A percentile compares a stretch with the other conserved stretches of the same genome.
Conservation (phyloP, 345 rosid genomes). For the Brassica nigra region DNA sequence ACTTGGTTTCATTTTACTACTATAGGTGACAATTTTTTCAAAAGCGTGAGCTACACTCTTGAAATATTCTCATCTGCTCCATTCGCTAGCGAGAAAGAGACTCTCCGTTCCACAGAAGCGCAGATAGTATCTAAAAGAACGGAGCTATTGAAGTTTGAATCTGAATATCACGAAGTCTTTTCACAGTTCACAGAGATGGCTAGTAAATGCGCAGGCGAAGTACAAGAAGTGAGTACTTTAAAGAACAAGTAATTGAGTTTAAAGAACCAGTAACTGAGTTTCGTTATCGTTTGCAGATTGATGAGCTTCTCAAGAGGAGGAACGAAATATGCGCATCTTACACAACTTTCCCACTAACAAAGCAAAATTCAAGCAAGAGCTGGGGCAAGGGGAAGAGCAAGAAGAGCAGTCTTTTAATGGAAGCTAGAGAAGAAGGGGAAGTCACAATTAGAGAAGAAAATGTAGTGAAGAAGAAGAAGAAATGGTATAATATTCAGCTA, state of each 20-base stretch:
- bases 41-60: slow-evolving; percentile 80
- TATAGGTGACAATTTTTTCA: slow-evolving; percentile 90
- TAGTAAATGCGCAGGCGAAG: slow-evolving; percentile 79
- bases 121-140: slow-evolving; percentile 74
- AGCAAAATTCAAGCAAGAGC: slow-evolving; percentile 64
- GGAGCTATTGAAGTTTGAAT: slow-evolving; percentile 81
- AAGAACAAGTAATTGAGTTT: background rate
- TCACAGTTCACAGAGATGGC: slow-evolving; percentile 93
- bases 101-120: slow-evolving; percentile 79
- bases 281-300: slow-evolving; percentile 57
- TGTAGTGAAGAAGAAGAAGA: slow-evolving; percentile 73
- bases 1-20: slow-evolving; percentile 17
- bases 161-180: slow-evolving; percentile 89
- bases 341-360: slow-evolving; percentile 61
- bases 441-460: slow-evolving; percentile 70
- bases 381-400: slow-evolving; percentile 49
- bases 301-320: slow-evolving; percentile 81
- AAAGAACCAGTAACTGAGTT: background rate
- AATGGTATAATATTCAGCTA: slow-evolving; percentile 77
- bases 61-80: slow-evolving; percentile 87
- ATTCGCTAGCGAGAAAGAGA: slow-evolving; percentile 66
- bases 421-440: slow-evolving; percentile 65
- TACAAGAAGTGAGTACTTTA: slow-evolving; percentile 73
- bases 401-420: slow-evolving; percentile 49
- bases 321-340: slow-evolving; percentile 76